These are phyloP conservation scores for Salvia rosmarinus DNA, from an alignment of 257 asterid species.

Conservation along the genomic window DNA sequence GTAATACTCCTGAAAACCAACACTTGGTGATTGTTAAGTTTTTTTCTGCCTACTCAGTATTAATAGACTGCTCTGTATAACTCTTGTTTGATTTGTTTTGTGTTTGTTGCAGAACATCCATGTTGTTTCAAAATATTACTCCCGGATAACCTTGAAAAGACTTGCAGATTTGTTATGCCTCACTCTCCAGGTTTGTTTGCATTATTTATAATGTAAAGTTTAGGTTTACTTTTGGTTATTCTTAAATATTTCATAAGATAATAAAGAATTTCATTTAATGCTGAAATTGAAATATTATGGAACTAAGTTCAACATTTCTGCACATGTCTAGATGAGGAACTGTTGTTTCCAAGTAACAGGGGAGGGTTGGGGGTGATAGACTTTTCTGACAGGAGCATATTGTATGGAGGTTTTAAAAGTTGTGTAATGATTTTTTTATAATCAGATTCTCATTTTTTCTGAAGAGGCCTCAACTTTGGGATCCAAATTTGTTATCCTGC, in stretches of 20 bases:
- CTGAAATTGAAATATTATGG: neutral
- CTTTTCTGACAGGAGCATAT: neutral
- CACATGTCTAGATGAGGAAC: neutral
- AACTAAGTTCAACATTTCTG: neutral
- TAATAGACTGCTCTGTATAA: conserved; percentile 7
- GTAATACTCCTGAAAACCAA: conserved; percentile 47
- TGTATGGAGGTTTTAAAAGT: neutral
- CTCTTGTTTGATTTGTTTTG: neutral
- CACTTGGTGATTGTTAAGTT: conserved; percentile 9
- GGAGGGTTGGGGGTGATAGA: neutral
- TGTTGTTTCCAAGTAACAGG: neutral
- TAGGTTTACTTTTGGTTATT: neutral
- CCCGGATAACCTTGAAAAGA: conserved; percentile 87
- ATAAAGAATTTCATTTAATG: neutral
- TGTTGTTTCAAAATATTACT: conserved; percentile 90
- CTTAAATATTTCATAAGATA: neutral
- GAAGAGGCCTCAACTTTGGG: neutral
- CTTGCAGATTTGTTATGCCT: conserved; percentile 89
- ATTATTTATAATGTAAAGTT: neutral
- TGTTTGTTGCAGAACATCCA: conserved; percentile 79
- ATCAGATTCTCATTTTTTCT: neutral
- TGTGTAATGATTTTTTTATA: neutral
- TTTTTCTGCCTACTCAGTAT: conserved; percentile 12
- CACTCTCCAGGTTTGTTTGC: conserved; percentile 60
- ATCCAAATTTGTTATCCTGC: neutral